Evolutionary conservation across 306 rosid species (phyloP).

Genomic region (Lathyrus sativus): DNA sequence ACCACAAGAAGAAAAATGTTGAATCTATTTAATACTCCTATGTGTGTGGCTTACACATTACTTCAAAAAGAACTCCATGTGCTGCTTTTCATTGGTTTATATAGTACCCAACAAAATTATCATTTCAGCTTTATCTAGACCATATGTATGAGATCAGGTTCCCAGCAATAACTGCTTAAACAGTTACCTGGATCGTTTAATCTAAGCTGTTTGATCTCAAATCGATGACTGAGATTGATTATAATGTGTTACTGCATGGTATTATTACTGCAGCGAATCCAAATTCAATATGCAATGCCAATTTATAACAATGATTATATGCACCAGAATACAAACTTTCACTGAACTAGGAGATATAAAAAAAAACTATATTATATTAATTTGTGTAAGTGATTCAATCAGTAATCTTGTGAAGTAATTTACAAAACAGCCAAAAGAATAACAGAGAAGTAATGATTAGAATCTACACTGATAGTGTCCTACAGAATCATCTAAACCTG

Average conservation of each 20-base stretch:
- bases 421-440: constrained; percentile 40
- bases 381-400: constrained; percentile 28
- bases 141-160: not conserved
- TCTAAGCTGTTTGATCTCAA: not conserved
- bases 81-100: not conserved
- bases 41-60: not conserved
- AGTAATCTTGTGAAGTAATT: constrained; percentile 42
- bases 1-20: not conserved
- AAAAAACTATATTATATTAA: constrained; percentile 23
- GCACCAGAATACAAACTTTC: not conserved
- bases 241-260: not conserved
- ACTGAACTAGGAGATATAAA: not conserved
- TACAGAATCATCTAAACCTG: constrained; percentile 38
- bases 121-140: not conserved
- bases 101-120: not conserved
- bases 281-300: not conserved
- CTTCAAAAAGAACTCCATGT: not conserved
- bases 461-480: constrained; percentile 41
- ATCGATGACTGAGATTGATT: not conserved
- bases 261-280: not conserved
- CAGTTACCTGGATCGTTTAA: not conserved
- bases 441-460: constrained; percentile 17
- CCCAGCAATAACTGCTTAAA: not conserved
- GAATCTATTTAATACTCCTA: not conserved
- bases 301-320: not conserved